Conservation (phyloP, 139 green algal species). For the Haematococcus lacustris region DNA sequence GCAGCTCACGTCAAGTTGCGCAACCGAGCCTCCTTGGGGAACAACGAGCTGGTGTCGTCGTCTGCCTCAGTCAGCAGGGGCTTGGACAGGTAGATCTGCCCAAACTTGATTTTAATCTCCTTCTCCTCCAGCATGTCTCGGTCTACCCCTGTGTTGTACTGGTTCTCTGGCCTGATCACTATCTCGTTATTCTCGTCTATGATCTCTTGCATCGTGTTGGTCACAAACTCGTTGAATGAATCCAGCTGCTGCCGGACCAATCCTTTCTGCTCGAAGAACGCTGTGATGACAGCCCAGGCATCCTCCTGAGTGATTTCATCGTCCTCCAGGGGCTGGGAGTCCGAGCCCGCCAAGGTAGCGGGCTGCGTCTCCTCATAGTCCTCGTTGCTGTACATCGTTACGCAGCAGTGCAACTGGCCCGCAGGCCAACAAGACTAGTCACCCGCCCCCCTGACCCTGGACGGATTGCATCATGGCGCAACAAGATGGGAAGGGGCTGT, state of each 20-base stretch:
- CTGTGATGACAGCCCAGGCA: conserved; percentile 46
- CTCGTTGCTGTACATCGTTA: conserved; percentile 8
- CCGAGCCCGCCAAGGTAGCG: background rate
- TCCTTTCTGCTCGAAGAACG: conserved; percentile 93
- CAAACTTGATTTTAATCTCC: conserved; percentile 74
- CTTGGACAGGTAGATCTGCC: conserved; percentile 92
- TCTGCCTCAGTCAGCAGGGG: conserved; percentile 89
- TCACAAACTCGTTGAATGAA: conserved; percentile 97
- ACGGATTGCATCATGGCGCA: too few species aligned
- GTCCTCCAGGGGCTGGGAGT: too few species aligned
- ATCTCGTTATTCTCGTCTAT: conserved; percentile 54
- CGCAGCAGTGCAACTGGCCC: too few species aligned
- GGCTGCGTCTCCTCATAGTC: conserved; percentile 4
- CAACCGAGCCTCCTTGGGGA: conserved; percentile 91
- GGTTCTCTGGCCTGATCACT: conserved; percentile 63
- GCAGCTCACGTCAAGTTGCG: conserved; percentile 89
- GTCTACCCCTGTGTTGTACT: conserved; percentile 64
- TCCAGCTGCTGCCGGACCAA: conserved; percentile 98
- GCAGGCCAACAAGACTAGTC: too few species aligned
- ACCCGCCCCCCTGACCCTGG: too few species aligned
- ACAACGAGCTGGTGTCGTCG: conserved; percentile 81
- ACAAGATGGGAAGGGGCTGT: too few species aligned
- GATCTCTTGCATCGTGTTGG: conserved; percentile 77
- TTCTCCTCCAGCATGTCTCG: conserved; percentile 25
- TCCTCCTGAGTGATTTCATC: conserved; percentile 39